These are phyloP conservation scores for Syzygium grande DNA, from an alignment of 345 rosid genomes.

Conservation along the genomic window DNA sequence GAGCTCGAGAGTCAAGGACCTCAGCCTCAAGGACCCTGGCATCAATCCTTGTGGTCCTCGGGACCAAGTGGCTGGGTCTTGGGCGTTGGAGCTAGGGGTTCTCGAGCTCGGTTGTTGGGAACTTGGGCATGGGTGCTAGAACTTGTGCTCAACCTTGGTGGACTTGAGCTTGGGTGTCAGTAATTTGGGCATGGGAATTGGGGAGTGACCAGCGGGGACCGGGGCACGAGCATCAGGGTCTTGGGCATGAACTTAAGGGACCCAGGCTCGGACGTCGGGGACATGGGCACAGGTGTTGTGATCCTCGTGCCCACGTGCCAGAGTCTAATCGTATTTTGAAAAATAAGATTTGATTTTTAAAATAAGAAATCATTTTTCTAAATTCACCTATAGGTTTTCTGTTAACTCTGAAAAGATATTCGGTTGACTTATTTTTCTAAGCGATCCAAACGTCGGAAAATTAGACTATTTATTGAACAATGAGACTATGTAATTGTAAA, in stretches of 20 bases:
- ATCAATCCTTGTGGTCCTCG: rapidly evolving
- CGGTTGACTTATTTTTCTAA: too few relatives aligned
- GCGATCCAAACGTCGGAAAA: too few relatives aligned
- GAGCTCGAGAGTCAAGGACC: too few relatives aligned
- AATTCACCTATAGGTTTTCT: too few relatives aligned
- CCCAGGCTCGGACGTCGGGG: rapidly evolving
- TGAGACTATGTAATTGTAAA: too few relatives aligned
- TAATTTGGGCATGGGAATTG: neutral
- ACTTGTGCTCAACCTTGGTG: neutral
- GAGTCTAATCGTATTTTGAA: neutral
- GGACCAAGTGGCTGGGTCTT: rapidly evolving
- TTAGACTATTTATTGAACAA: too few relatives aligned
- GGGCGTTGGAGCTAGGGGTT: too few relatives aligned
- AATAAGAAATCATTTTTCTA: neutral
- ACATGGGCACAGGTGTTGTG: neutral
- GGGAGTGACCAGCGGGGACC: neutral
- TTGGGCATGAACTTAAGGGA: neutral
- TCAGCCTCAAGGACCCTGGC: neutral
- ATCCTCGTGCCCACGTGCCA: rapidly evolving
- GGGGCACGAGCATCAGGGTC: rapidly evolving
- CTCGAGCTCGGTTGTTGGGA: neutral
- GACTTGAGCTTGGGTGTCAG: neutral
- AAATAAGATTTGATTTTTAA: neutral
- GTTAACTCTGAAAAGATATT: too few relatives aligned
- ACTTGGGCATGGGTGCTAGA: neutral